Evolutionary conservation across 495 filamentous ascomycete genomes (phyloP), one percentile per base, ranked within the genome.

Genomic region (Sporormia fimetaria): DNA sequence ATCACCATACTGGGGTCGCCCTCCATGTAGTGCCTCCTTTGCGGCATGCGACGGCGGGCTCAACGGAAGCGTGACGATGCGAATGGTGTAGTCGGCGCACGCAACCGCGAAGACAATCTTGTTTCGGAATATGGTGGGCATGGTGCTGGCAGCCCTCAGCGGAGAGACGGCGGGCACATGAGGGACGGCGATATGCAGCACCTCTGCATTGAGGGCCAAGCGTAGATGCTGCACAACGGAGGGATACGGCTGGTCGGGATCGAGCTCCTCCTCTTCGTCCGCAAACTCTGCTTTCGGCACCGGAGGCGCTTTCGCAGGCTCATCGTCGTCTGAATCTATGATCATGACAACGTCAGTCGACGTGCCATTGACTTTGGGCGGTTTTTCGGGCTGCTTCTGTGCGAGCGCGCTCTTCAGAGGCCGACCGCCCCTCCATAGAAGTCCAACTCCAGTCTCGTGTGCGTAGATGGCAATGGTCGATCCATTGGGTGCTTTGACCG

Each of bases 401-500:
- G 52, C 50, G 6, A 49, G 49, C 52, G 36, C 35, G 34, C 36
- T 48, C 38, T 80, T 78, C 42, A 85, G 75, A 14, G 68, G 63
- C 20, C 65, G 69, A 15, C 87, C 87, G 41, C 85, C 87, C 55
- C 81, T 70, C 87, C 87, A 94, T 17, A 87, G 49, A 17, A 92
- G 59, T 26, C 75, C 78, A 21, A 93, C 40, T 17, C 87, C 87
- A 55, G 74, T 77, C 24, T 85, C 78, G 46, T 90, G 78, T 38
- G 80, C 85, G 56, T 90, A 88, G 21, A 93, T 55, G 37, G 92
- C 70, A 55, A 94, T 71, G 1, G 76, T 81, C 6, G 87, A 87
- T 51, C 84, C 86, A 58, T 93, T 90, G 4, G 83, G 78, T 5
- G 85, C 74, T 38, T 67, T 68, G 17, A 85, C 60, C 5, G 87